Conservation (phyloP, 1,284 basidiomycete species). For the Porogramme epimiltina region DNA sequence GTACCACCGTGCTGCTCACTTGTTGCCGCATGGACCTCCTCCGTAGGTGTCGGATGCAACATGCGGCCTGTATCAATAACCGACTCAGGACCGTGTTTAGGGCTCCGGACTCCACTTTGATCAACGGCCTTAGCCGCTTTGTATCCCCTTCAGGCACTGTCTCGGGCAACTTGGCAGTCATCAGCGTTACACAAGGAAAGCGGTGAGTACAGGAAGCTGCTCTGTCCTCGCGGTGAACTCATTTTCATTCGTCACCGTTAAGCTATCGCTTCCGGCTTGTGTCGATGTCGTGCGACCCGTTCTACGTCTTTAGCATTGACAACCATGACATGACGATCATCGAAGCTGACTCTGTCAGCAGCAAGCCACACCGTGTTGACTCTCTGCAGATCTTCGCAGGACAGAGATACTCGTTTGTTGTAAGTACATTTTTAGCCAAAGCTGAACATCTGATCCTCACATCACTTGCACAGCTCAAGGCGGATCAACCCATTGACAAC, state of each 20-base stretch:
- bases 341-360: slow-evolving; percentile 33
- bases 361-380: slow-evolving; percentile 35
- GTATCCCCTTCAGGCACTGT: slow-evolving; percentile 18
- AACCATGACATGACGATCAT: slow-evolving; percentile 37
- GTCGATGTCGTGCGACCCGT: slow-evolving; percentile 43
- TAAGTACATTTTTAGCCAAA: slow-evolving; percentile 14
- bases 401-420: slow-evolving; percentile 40
- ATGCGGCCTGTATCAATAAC: too few species aligned
- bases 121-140: slow-evolving; percentile 49
- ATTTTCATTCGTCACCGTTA: not conserved
- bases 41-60: slow-evolving; percentile 16
- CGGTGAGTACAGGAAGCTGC: too few species aligned
- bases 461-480: slow-evolving; percentile 22
- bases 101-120: slow-evolving; percentile 38
- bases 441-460: too few species aligned
- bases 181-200: slow-evolving; percentile 33
- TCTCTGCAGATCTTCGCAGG: slow-evolving; percentile 36
- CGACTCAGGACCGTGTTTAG: too few species aligned
- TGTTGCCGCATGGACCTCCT: slow-evolving; percentile 7
- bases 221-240: too few species aligned
- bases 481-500: slow-evolving; percentile 35
- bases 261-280: slow-evolving; percentile 45
- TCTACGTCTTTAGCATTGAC: slow-evolving; percentile 35
- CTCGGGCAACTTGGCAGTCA: slow-evolving; percentile 29
- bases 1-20: slow-evolving; percentile 20